Base-by-base conservation (phyloP, 306 rosid genomes). In the Lathyrus sativus region DNA sequence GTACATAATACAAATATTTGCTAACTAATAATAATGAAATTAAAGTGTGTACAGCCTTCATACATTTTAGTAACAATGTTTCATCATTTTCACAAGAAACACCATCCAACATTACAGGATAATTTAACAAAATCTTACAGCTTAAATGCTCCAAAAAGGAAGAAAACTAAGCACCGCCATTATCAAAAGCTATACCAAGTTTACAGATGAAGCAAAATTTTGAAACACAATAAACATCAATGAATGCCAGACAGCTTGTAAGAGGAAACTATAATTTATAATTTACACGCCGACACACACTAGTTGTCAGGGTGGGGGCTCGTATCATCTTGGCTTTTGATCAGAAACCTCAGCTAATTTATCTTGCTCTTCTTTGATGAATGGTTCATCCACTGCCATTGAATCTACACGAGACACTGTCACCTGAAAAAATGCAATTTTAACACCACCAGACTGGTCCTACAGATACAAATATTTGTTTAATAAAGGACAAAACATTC, bases 341-440 rank as follows among this genome's bases (percentile, higher is more conserved):
- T 78, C 78, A n/a, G 39, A 35, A 35, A 1, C 9, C 39, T 62
- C 72, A 4, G 68, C 74, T 19, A 62, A 68, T 44, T 73, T 68
- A 55, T 68, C 72, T 60, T 59, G 72, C 71, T 78, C 82, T 62
- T 73, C 74, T 73, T 78, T 78, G 37, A 73, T 67, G 75, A 66
- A 54, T 7, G 66, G 72, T 45, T 73, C 75, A 35, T 78, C 82
- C 66, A 78, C 67, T 18, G 68, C 71, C 72, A 73, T 73, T 45
- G 68, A 28, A 48, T 73, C 78, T 55, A 44, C 56, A 46, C 44
- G 72, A 0, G 65, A 59, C 65, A 26, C 65, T 33, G 42, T n/a
- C 44, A 59, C 65, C 82, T 78, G 75, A 68, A 78, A 64, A 73
- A 35, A 73, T 29, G 29, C 63, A 67, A 54, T 28, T 54, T 78